Percentiles rank a stretch among this genome's conserved stretches.
Conservation (phyloP, 305 asterid species). For the Solanum hybrid region DNA sequence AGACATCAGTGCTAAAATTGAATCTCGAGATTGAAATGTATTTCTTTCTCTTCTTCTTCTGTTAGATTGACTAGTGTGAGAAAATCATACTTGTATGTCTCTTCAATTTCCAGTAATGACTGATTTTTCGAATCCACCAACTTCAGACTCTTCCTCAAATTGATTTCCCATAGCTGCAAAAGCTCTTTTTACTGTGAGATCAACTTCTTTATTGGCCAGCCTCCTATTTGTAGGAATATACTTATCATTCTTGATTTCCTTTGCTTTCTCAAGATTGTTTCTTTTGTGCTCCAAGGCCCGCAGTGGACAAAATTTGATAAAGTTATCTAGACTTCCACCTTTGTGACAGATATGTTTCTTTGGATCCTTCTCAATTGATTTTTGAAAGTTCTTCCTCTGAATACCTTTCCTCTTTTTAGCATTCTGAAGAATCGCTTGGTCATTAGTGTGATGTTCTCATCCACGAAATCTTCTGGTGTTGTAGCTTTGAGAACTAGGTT, state of each 20-base stretch:
- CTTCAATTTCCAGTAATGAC: neutral
- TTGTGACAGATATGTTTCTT: neutral
- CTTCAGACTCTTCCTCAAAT: neutral
- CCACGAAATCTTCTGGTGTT: neutral
- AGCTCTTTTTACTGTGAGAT: neutral
- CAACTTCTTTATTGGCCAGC: neutral
- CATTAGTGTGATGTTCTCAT: neutral
- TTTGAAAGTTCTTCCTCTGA: neutral
- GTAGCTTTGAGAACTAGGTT: neutral
- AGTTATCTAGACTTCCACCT: neutral
- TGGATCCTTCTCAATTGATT: neutral
- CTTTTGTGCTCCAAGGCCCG: neutral
- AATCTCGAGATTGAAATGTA: neutral
- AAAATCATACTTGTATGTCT: neutral
- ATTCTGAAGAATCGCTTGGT: neutral
- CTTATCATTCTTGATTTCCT: too few relatives aligned
- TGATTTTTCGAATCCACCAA: neutral
- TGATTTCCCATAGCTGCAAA: neutral
- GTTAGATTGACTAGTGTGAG: neutral
- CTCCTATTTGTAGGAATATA: neutral
- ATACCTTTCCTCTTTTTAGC: neutral
- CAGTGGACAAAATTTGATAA: neutral
- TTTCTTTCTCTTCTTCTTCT: neutral
- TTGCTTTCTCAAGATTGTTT: neutral
- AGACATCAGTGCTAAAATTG: neutral